Base-by-base conservation (phyloP, 179 eudicot species). In the Beta macrorhiza region DNA sequence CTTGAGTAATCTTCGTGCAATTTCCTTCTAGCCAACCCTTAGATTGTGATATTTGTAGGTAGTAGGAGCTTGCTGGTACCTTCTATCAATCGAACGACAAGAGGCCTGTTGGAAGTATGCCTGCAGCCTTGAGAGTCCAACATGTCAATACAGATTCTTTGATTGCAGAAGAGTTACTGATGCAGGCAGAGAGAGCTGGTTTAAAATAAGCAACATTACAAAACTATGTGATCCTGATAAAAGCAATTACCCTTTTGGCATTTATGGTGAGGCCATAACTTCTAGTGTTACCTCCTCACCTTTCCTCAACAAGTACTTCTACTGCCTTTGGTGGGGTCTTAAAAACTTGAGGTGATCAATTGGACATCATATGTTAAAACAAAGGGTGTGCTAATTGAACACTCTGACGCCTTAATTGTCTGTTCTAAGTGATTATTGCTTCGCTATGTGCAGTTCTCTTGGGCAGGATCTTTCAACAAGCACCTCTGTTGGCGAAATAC, bases 291-390 rank as follows among this genome's bases (percentile, higher is more conserved):
- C 94, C 32, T 87, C 97, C 17, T 78, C 92, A 3, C 69, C 62
- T 2, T 88, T 95, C 78, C 13, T 88, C 55, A 88, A 87, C 42
- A 93, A 90, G 76, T 92, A 87, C 83, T 91, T 93, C 76, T 95
- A 93, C 83, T 92, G 99, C 80, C 90, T 95, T 55, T 95, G 98
- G 99, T 95, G 97, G 91, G 98, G 98, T 56, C 89, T 95, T 79
- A 86, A 82, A 82, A 92, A 88, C 82, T 86, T 95, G 84, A 87
- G 97, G 99, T 93, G 86, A 32, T 70, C n/a, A 69, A 11, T 69
- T 42, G 22, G 11, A 37, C 42, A 37, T 37, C 42, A 37, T 37
- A 37, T 37, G 42, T 37, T 37, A 37, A 37, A 37, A 37, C 42
- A 37, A 37, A 37, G 42, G 42, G 42, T 37, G 4, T 37, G 42